Conservation (phyloP, 495 filamentous ascomycete genomes). For the Letharia lupina region DNA sequence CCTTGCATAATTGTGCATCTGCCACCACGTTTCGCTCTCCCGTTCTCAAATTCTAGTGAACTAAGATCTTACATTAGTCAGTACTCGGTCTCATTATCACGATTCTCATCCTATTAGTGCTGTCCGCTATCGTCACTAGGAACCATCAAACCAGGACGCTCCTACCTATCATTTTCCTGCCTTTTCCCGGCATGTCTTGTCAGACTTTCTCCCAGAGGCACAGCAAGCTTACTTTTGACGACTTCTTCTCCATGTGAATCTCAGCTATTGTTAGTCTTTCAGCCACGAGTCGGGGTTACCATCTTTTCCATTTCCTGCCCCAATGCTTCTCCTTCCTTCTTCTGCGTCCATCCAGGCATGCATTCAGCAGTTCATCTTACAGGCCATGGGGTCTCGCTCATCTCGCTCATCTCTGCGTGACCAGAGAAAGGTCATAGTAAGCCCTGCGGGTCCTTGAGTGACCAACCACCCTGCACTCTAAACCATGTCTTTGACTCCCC, state of each 20-base stretch:
- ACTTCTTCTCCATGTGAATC: not conserved
- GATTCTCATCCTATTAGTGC: not conserved
- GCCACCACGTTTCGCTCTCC: not conserved
- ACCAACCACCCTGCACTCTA: not conserved
- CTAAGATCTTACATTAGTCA: no score
- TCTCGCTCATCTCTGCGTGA: not conserved
- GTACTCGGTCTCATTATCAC: no score
- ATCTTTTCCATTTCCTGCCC: not conserved
- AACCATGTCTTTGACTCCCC: constrained; percentile 39
- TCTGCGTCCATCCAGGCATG: not conserved
- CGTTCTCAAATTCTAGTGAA: not conserved
- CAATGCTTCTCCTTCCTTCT: not conserved
- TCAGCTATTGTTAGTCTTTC: not conserved
- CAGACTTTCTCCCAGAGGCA: not conserved
- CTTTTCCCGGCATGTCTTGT: not conserved
- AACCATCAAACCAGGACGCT: not conserved
- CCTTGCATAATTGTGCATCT: not conserved
- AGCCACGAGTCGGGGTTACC: not conserved
- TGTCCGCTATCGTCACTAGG: no score
- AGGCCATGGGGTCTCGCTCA: not conserved
- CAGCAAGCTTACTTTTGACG: no score
- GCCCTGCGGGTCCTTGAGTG: not conserved
- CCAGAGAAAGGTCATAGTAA: not conserved
- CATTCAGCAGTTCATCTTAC: not conserved
- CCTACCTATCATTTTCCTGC: not conserved